A percentile compares a stretch with the other conserved stretches of the same genome.
These are phyloP conservation scores for Extremus antarcticus DNA, from an alignment of 495 filamentous ascomycete species.

Conservation along the genomic window DNA sequence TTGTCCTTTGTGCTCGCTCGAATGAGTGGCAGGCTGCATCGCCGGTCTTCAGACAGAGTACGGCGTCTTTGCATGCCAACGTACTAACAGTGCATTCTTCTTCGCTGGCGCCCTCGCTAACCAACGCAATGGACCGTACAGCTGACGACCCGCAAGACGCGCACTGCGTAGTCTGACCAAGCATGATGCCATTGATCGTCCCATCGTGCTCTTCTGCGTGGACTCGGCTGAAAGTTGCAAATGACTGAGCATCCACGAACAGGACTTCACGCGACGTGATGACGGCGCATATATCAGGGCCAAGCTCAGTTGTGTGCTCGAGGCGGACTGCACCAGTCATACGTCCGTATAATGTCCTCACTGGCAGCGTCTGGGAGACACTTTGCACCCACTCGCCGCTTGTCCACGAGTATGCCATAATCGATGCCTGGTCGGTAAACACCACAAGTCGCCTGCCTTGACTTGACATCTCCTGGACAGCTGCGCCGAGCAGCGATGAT, in stretches of 20 bases:
- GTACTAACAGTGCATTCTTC: constrained; percentile 12
- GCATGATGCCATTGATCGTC: neutral
- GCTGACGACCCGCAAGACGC: constrained; percentile 23
- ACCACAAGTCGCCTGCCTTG: neutral
- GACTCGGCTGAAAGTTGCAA: neutral
- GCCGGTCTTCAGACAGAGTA: neutral
- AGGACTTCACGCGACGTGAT: neutral
- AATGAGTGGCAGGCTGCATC: constrained; percentile 27
- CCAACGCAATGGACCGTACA: constrained; percentile 26
- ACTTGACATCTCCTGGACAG: neutral
- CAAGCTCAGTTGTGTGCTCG: neutral
- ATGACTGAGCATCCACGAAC: constrained; percentile 4
- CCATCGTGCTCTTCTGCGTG: neutral
- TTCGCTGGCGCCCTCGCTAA: constrained; percentile 15
- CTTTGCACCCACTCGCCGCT: neutral
- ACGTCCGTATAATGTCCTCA: neutral
- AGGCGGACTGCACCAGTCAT: constrained; percentile 1
- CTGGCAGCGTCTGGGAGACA: neutral
- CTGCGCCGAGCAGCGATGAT: constrained; percentile 8
- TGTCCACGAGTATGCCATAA: neutral
- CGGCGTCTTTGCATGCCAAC: neutral
- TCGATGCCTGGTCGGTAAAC: constrained; percentile 1
- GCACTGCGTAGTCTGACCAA: constrained; percentile 1
- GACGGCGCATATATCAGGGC: neutral
- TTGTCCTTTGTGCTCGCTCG: constrained; percentile 24